These are phyloP conservation scores for Tripterygium wilfordii DNA, from an alignment of 177 flowering plant genomes.

Conservation along the genomic window DNA sequence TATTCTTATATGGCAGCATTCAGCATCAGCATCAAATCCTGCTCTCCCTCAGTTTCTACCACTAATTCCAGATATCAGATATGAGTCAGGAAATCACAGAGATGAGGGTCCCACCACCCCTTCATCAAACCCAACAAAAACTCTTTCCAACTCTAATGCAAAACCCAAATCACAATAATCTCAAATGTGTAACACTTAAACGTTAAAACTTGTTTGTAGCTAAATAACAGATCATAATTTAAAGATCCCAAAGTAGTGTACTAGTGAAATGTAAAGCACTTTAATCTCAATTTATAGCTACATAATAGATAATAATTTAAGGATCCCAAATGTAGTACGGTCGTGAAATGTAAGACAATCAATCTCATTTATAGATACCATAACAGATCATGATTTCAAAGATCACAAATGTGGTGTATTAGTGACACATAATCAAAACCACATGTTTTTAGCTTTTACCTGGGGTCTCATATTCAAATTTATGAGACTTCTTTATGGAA, in stretches of 20 bases:
- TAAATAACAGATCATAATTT: background rate
- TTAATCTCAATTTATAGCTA: too few relatives aligned
- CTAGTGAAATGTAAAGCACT: constrained; percentile 2
- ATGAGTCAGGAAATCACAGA: constrained; percentile 1
- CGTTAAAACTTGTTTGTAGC: background rate
- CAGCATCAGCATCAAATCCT: constrained; percentile 18
- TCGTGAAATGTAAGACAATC: too few relatives aligned
- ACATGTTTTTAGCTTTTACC: too few relatives aligned
- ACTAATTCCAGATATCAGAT: constrained; percentile 29
- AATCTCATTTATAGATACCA: too few relatives aligned
- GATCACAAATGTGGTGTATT: too few relatives aligned
- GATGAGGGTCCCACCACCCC: constrained; percentile 16
- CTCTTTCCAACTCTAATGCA: constrained; percentile 8
- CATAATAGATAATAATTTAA: too few relatives aligned
- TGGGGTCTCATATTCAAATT: constrained; percentile 37
- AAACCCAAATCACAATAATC: constrained; percentile 4
- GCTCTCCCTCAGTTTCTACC: constrained; percentile 13
- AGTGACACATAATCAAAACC: too few relatives aligned
- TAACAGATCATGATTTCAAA: background rate
- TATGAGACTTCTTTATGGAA: constrained; percentile 46
- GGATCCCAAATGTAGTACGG: too few relatives aligned
- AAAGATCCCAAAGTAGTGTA: too few relatives aligned
- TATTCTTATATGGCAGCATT: constrained; percentile 8
- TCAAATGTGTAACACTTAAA: too few relatives aligned
- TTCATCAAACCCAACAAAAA: constrained; percentile 2